Evolutionary conservation across 2,329 filamentous ascomycete genomes (phyloP), one percentile per base, ranked within the genome.

Genomic region (Botrytis medusae): DNA sequence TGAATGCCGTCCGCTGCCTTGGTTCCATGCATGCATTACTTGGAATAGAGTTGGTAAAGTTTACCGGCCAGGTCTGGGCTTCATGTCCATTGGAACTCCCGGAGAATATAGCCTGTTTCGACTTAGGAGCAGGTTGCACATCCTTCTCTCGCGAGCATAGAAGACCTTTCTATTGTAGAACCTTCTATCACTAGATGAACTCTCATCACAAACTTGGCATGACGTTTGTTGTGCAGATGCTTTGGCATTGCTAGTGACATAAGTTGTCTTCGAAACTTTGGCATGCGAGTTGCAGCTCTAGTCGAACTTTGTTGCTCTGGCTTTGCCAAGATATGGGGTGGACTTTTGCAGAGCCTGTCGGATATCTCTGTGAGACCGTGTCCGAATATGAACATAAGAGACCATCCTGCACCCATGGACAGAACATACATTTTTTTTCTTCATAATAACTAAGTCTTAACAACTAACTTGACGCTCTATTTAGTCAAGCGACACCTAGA

Each of bases 401-500:
- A 54, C 29, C 42, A 51, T 34, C 9, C 25, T 42, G 10, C 54
- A 46, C 34, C 34, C 37, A 37, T 12, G 12, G 16, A 69, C 18
- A 25, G 51, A 34, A n/a, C 7, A 10, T 44, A 42, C n/a, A n/a
- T n/a, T 42, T 2, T 12, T 25, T 46, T 54, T 29, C 29, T 2
- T 51, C 48, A n/a, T 14, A 51, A 54, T 54, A n/a, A 4, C 25
- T 8, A 54, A 64, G 51, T 32, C 46, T 44, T 54, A n/a, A 71
- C 20, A 68, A 51, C 69, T 71, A 71, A 71, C 57, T 63, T 54
- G 32, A 54, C 65, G 12, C 60, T 34, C 46, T 37, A 48, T 74
- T 62, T 81, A 91, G 89, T 80, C 86, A 88, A 83, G 90, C 89
- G 72, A 82, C 87, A 77, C 86, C 87, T 76, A 86, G 88, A 69